Conservation (phyloP, 1,139 yeast species). For the Lipomyces yarrowii region DNA sequence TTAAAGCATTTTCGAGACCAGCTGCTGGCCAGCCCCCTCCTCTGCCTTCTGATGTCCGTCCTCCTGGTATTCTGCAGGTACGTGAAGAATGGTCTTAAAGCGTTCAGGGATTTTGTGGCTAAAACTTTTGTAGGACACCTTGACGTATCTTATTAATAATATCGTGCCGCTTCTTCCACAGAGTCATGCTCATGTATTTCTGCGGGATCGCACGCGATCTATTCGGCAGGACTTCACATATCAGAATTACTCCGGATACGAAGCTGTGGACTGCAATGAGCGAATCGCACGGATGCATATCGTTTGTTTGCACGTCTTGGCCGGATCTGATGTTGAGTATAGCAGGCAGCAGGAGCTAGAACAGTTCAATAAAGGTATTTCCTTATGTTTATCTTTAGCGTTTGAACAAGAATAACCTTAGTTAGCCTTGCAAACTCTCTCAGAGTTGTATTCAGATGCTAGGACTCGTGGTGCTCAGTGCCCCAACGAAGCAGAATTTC, state of each 20-base stretch:
- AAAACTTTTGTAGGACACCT: conserved; percentile 45
- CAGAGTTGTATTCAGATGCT: conserved; percentile 84
- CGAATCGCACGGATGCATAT: conserved; percentile 88
- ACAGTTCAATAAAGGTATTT: conserved; percentile 69
- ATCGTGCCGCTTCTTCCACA: conserved; percentile 72
- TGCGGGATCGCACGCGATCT: conserved; percentile 99
- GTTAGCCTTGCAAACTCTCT: conserved; percentile 74
- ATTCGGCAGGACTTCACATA: conserved; percentile 96
- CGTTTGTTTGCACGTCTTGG: conserved; percentile 81
- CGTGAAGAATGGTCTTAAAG: background rate
- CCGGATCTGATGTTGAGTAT: conserved; percentile 69
- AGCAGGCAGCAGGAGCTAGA: conserved; percentile 95
- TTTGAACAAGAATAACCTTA: background rate
- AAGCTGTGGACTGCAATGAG: conserved; percentile 92
- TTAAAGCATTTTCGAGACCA: conserved; percentile 94
- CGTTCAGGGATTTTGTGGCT: background rate
- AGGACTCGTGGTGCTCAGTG: conserved; percentile 67
- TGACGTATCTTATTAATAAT: conserved; percentile 68
- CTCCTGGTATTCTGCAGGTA: conserved; percentile 69
- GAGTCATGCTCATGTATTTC: conserved; percentile 84
- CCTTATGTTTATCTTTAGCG: background rate
- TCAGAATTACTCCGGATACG: conserved; percentile 92
- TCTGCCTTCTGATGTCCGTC: conserved; percentile 94
- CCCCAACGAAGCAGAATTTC: conserved; percentile 90
- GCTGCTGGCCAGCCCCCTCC: conserved; percentile 99